These are phyloP conservation scores for Sclerotiophoma versabilis DNA, from an alignment of 2,329 filamentous ascomycete genomes.

Conservation along the genomic window DNA sequence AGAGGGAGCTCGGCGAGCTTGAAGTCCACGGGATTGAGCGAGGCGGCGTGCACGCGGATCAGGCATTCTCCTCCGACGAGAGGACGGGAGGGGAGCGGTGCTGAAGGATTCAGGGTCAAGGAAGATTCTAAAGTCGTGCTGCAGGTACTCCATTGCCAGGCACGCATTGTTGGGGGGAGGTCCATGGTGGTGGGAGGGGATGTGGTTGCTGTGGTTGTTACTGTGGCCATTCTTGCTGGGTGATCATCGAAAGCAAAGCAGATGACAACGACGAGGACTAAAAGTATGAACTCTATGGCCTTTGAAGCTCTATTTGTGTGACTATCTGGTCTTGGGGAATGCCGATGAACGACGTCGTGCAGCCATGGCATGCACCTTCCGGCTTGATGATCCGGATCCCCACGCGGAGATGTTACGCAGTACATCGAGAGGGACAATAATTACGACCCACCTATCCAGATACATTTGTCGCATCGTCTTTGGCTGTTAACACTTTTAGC, in stretches of 20 bases:
- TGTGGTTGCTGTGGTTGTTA: conserved; percentile 2
- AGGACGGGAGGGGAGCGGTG: conserved; percentile 11
- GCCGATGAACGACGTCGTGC: conserved; percentile 3
- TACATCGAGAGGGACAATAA: too few species aligned
- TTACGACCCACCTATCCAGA: too few species aligned
- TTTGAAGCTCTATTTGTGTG: neutral
- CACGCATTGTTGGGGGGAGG: conserved; percentile 29
- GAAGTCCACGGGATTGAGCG: conserved; percentile 36
- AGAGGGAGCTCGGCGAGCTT: conserved; percentile 30
- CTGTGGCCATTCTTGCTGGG: neutral
- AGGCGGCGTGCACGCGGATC: conserved; percentile 25
- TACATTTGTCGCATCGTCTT: too few species aligned
- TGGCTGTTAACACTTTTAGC: too few species aligned
- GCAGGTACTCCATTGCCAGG: conserved; percentile 32
- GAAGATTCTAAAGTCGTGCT: conserved; percentile 21
- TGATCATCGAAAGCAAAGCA: too few species aligned
- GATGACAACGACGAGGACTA: too few species aligned
- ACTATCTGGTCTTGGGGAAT: neutral
- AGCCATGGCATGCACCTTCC: conserved; percentile 1
- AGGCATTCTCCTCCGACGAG: conserved; percentile 22
- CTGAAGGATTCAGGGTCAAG: conserved; percentile 17
- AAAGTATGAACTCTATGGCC: neutral
- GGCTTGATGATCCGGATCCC: conserved; percentile 14
- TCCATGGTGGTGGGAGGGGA: neutral
- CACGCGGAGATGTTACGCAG: conserved; percentile 7